Evolutionary conservation across 2,329 filamentous ascomycete species (phyloP), one percentile per base, ranked within the genome.

Genomic region (Pseudogymnoascus pannorum): DNA sequence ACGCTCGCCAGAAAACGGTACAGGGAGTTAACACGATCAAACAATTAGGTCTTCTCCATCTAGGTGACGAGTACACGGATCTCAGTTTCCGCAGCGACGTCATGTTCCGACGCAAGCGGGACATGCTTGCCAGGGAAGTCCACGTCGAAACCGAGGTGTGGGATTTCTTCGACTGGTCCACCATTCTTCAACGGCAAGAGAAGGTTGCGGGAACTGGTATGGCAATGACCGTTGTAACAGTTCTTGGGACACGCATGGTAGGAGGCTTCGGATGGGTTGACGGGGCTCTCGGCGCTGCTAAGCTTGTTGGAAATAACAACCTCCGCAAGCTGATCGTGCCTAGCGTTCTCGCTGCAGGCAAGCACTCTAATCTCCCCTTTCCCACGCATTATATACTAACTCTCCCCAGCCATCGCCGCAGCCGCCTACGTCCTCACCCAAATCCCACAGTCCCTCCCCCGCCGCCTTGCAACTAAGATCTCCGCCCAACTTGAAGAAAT

Each of bases 181-280:
- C 86, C 9, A 76, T 97, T 5, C 82, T 96, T 77, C 91, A 97
- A 70, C 83, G 87, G 60, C 93, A 97, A 73, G 94, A 99, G 75
- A 99, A 97, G 80, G 81, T 95, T 61, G 92, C 93, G 5, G 91
- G 93, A 38, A 95, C 92, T 2, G 89, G 94, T 65, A 92, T 99
- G 88, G 94, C 93, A 5, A 81, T 99, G 71, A 99, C 94, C 1
- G 83, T 96, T 35, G 89, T 89, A 8, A 92, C 91, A 61, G 91
- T 96, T 1, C 79, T 97, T 4, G 91, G 93, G 61, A 85, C 88
- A 57, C 84, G 91, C 57, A 81, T 94, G 70, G 78, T 99, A 38
- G 91, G 92, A 63, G 89, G 92, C 64, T 86, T 89, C 67, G 87
- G 89, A 58, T 97, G 93, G 92, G 78, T 97, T 67, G 93, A 97